These are phyloP conservation scores for Trichosporon ovoides DNA, from an alignment of 1,284 basidiomycete species.

Conservation along the genomic window DNA sequence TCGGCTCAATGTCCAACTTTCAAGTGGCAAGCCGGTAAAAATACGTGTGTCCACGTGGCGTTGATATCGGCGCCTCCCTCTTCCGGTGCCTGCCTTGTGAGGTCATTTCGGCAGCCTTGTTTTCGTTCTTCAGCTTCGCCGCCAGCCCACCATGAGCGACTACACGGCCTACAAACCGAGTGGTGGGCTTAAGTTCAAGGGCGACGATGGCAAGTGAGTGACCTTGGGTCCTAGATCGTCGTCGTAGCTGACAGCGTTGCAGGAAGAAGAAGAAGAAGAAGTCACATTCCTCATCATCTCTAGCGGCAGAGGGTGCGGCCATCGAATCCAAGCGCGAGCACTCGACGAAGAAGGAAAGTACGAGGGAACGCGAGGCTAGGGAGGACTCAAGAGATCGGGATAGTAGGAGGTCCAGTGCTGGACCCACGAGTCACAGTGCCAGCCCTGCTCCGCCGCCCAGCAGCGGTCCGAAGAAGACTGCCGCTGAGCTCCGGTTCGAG, in stretches of 20 bases:
- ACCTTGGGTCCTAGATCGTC: background rate
- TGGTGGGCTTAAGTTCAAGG: conserved; percentile 85
- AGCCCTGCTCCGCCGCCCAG: background rate
- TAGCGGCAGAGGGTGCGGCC: background rate
- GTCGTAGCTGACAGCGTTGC: background rate
- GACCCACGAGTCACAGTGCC: background rate
- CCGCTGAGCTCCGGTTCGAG: conserved; percentile 84
- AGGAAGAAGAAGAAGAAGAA: conserved; percentile 64
- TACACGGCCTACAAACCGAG: conserved; percentile 74
- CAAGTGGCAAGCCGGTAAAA: background rate
- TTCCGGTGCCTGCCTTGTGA: background rate
- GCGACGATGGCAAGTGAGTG: conserved; percentile 72
- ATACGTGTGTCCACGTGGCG: conserved; percentile 3
- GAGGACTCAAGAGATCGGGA: background rate
- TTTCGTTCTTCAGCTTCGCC: conserved; percentile 1
- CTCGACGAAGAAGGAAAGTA: conserved; percentile 49
- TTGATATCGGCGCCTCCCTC: background rate
- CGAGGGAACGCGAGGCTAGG: conserved; percentile 36
- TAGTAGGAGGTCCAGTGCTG: conserved; percentile 6
- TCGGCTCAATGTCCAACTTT: conserved; percentile 2
- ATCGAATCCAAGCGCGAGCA: conserved; percentile 1
- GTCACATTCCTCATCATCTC: conserved; percentile 53
- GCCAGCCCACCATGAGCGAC: conserved; percentile 54
- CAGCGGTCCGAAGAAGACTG: conserved; percentile 60
- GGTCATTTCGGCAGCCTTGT: background rate